phyloP scores from a whole-genome alignment of 2,329 filamentous ascomycete species.

The Madurella fahalii region DNA sequence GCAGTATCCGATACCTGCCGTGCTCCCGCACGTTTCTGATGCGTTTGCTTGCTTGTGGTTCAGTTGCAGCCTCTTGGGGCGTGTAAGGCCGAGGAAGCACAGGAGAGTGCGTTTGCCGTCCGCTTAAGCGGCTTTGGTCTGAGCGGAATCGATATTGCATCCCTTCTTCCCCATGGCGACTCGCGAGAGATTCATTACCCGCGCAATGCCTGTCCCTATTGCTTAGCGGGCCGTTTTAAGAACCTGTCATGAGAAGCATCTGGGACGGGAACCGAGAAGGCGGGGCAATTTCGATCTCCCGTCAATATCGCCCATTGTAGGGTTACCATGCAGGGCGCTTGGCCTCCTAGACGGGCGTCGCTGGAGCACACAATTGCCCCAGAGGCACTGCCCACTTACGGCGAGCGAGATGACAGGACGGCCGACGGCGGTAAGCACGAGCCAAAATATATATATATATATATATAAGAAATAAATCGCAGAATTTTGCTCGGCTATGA shows the following conservation, averaged over 20 bases:
- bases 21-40: background rate
- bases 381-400: conserved; percentile 6
- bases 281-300: conserved; percentile 15
- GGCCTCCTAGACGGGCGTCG: conserved; percentile 22
- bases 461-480: background rate
- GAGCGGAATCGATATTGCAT: conserved; percentile 16
- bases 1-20: background rate
- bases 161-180: conserved; percentile 1
- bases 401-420: conserved; percentile 19
- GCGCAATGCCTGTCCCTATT: conserved; percentile 1
- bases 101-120: conserved; percentile 5
- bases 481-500: too few relatives aligned
- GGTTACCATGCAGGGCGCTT: conserved; percentile 18
- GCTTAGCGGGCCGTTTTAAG: conserved; percentile 9
- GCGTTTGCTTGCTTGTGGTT: background rate
- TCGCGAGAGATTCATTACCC: conserved; percentile 2
- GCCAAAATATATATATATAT: background rate
- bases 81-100: background rate
- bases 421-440: conserved; percentile 14
- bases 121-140: conserved; percentile 4
- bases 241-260: conserved; percentile 1
- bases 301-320: conserved; percentile 6
- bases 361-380: conserved; percentile 4
- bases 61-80: background rate
- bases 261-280: conserved; percentile 8